Evolutionary conservation across 306 rosid genomes (phyloP).

Genomic region (Sesbania bispinosa): DNA sequence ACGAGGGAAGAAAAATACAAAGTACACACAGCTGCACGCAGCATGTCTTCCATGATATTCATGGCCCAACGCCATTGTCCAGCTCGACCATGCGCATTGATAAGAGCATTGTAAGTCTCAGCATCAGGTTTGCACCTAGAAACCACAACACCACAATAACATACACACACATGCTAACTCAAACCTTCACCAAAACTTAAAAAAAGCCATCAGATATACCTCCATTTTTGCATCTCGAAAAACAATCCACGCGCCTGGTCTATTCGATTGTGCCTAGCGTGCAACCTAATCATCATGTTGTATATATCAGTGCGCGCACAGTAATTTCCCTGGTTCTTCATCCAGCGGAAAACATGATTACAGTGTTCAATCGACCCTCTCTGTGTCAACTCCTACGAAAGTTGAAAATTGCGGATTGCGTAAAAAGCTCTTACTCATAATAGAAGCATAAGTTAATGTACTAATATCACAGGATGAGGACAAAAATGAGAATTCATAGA

Average conservation of each 20-base stretch:
- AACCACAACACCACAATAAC: slow-evolving; percentile 5
- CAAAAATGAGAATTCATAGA: no score
- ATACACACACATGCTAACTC: neutral
- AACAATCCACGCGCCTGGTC: slow-evolving; percentile 97
- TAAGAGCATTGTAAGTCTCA: slow-evolving; percentile 82
- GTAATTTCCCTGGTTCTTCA: slow-evolving; percentile 74
- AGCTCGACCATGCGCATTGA: slow-evolving; percentile 86
- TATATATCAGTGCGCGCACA: slow-evolving; percentile 86
- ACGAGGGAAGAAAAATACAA: slow-evolving; percentile 59
- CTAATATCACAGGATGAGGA: no score
- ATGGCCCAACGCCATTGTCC: slow-evolving; percentile 98
- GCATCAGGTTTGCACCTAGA: slow-evolving; percentile 92
- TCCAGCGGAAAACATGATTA: slow-evolving; percentile 66
- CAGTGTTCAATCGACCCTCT: slow-evolving; percentile 79
- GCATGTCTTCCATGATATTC: slow-evolving; percentile 97
- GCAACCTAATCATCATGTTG: slow-evolving; percentile 85
- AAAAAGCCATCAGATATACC: slow-evolving; percentile 40
- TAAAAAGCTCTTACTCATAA: no score
- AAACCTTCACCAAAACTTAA: neutral
- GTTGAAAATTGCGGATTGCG: neutral
- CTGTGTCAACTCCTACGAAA: slow-evolving; percentile 62
- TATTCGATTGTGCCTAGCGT: slow-evolving; percentile 68
- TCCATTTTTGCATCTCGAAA: slow-evolving; percentile 93
- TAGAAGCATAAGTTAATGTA: no score
- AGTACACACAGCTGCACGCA: slow-evolving; percentile 97